phyloP scores from a whole-genome alignment of 352 stramenopile species.

The Peronospora belbahrii region DNA sequence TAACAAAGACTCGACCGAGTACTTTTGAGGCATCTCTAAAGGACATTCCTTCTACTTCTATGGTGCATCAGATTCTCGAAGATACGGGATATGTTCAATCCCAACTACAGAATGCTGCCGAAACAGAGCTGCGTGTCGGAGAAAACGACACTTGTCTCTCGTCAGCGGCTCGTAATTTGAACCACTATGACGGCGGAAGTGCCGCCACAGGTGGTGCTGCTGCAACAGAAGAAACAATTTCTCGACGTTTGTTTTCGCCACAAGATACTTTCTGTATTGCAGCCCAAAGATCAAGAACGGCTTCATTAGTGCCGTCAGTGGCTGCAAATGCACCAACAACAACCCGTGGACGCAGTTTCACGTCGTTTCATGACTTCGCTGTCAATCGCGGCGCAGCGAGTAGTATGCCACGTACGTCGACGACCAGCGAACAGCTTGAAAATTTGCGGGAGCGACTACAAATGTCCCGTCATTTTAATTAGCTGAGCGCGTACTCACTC shows the following conservation, averaged over 20 bases:
- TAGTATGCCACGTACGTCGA: conserved; percentile 15
- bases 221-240: conserved; percentile 30
- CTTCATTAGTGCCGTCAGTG: conserved; percentile 12
- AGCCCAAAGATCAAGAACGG: conserved; percentile 14
- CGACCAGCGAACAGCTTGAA: conserved; percentile 20
- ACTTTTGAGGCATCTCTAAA: conserved; percentile 54
- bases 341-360: conserved; percentile 38
- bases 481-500: neutral
- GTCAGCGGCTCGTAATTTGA: conserved; percentile 12
- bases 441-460: conserved; percentile 25
- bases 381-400: conserved; percentile 19
- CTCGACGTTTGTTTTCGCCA: conserved; percentile 40
- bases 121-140: conserved; percentile 15
- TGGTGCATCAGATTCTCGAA: conserved; percentile 39
- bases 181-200: conserved; percentile 11
- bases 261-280: no score
- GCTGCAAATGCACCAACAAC: conserved; percentile 5
- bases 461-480: conserved; percentile 29
- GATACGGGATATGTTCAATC: conserved; percentile 29
- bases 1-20: conserved; percentile 41
- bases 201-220: conserved; percentile 1
- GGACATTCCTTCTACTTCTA: conserved; percentile 49
- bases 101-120: conserved; percentile 12
- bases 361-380: conserved; percentile 37
- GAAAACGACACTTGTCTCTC: conserved; percentile 8